A percentile compares a stretch with the other conserved stretches of the same genome.
Evolutionary conservation across 805 yeast species (phyloP).

Genomic region (Cyberlindnera bimundalis): DNA sequence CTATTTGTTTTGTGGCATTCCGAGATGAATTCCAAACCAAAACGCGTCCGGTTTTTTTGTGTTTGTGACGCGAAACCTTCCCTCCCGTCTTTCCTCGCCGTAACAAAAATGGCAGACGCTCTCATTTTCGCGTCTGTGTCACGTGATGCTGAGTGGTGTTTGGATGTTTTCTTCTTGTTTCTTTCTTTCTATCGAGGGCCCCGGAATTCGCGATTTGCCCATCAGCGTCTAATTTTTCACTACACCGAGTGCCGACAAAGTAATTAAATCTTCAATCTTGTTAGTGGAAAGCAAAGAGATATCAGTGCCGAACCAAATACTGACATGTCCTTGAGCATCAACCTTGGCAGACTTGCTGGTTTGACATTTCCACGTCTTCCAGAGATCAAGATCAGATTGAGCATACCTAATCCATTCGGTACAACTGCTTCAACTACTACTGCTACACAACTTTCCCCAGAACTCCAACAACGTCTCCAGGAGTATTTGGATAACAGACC

Average conservation of each 20-base stretch:
- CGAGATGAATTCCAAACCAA: constrained; percentile 17
- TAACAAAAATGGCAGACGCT: constrained; percentile 1
- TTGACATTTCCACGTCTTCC: constrained; percentile 26
- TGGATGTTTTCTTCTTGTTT: too few relatives aligned
- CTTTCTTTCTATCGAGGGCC: too few relatives aligned
- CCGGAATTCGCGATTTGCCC: too few relatives aligned
- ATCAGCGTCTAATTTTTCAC: not conserved
- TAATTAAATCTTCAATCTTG: too few relatives aligned
- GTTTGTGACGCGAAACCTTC: constrained; percentile 7
- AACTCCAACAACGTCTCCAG: constrained; percentile 28
- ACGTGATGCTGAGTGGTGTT: not conserved
- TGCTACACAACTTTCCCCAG: constrained; percentile 10
- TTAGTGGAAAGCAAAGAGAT: too few relatives aligned
- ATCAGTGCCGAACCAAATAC: too few relatives aligned
- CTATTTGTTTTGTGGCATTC: constrained; percentile 8
- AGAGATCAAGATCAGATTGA: constrained; percentile 23
- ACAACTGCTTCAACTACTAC: constrained; percentile 4
- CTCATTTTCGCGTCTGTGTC: too few relatives aligned
- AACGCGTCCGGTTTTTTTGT: constrained; percentile 16
- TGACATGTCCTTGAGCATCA: constrained; percentile 25
- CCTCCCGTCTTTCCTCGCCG: constrained; percentile 1
- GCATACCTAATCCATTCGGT: constrained; percentile 25
- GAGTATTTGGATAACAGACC: constrained; percentile 26
- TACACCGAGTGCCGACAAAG: too few relatives aligned
- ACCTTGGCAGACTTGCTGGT: constrained; percentile 20